A percentile compares a stretch with the other conserved stretches of the same genome.
phyloP scores from a whole-genome alignment of 495 filamentous ascomycete species.

The Penicillium samsonianum region DNA sequence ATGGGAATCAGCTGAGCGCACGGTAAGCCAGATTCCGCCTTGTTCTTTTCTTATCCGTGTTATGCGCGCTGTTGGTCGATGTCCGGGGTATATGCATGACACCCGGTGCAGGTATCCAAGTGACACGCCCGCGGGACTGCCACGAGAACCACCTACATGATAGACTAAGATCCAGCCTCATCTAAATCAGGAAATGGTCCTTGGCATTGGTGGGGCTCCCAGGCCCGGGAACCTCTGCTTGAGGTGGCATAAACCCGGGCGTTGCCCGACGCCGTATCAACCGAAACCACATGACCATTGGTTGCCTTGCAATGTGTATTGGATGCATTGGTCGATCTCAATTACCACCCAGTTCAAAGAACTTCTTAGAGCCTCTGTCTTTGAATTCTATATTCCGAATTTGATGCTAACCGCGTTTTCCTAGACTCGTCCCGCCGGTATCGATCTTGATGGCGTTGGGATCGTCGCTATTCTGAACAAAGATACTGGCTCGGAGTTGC shows the following conservation, averaged over 20 bases:
- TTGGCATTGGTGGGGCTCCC: not conserved
- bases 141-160: not conserved
- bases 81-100: constrained; percentile 2
- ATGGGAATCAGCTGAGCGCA: constrained; percentile 81
- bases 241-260: constrained; percentile 3
- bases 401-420: constrained; percentile 8
- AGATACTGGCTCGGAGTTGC: constrained; percentile 66
- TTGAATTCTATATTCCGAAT: not conserved
- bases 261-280: not conserved
- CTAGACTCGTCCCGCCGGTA: constrained; percentile 64
- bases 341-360: not conserved
- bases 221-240: too few species aligned
- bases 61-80: constrained; percentile 4
- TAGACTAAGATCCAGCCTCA: not conserved
- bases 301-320: not conserved
- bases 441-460: constrained; percentile 83
- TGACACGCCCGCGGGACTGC: not conserved
- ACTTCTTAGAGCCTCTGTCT: not conserved
- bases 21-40: constrained; percentile 34
- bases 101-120: not conserved
- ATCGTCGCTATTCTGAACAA: constrained; percentile 86
- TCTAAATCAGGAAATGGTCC: too few species aligned
- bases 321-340: not conserved
- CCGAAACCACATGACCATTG: not conserved
- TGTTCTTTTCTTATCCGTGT: constrained; percentile 5